Evolutionary conservation across 2,329 filamentous ascomycete species (phyloP), one percentile per base, ranked within the genome.

Genomic region (Aspergillus tubingensis): DNA sequence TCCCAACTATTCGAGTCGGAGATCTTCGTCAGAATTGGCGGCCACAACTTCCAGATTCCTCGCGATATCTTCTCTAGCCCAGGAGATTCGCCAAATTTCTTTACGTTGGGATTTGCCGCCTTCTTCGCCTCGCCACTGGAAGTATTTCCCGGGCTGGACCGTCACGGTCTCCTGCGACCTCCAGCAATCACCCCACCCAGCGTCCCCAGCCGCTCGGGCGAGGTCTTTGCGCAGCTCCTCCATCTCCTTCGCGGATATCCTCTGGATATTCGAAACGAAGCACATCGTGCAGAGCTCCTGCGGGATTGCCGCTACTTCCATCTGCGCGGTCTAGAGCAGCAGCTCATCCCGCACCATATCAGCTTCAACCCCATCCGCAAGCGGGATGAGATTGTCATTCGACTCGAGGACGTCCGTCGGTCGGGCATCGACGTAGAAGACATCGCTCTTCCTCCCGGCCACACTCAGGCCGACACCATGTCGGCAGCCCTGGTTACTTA

Each of bases 61-160:
- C 90, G 92, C 64, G 91, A 96, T 68, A 83, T 96, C 62, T 96
- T 98, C 76, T 89, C 86, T 30, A 85, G 86, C 38, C 91, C 92
- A 0, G 94, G 93, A 25, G 93, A 98, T 77, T 88, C 87, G n/a
- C 93, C 93, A 11, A 98, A 98, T 76, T 98, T 92, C 82, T 98
- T 98, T 81, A 90, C 92, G 0, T 85, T 97, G 3, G 93, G 93
- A 61, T 96, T 96, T 71, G 89, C 88, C 39, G 86, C 91, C 68
- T 96, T 96, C 82, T 96, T 96, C 79, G 88, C 88, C 15, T 87
- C 86, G 2, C 91, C 91, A 0, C 83, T 86, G 13, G 89, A 96
- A 68, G 85, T 92, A 5, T 97, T 96, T 68, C 94, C 94, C 0
- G 94, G 93, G 1, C 84, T 97, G 0, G 87, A 92, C 60, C 87